Evolutionary conservation across 2,329 filamentous ascomycete genomes (phyloP), one percentile per base, ranked within the genome.

Genomic region (Sporothrix brasiliensis): DNA sequence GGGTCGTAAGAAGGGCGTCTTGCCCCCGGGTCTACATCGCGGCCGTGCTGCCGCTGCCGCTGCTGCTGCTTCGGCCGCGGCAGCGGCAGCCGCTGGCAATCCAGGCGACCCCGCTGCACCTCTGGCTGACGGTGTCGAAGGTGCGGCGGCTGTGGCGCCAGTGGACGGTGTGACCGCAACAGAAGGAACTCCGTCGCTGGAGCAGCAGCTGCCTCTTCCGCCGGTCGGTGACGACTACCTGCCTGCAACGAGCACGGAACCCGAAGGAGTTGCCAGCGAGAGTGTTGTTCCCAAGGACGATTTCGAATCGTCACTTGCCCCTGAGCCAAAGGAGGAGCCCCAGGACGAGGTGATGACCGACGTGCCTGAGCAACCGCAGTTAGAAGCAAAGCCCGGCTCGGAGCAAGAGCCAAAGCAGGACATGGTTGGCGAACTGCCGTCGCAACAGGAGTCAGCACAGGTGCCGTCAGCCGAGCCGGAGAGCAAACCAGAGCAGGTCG

Each of bases 1-100:
- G 49, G 92, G 92, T 9, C 88, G 93, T 73, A 94, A 91, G 84
- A 94, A 91, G 86, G 92, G 90, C 80, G 92, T 90, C 78, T 77
- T 83, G 75, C 80, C 81, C 3, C 47, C 70, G 0, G 73, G 73
- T 10, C 60, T 74, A 39, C 73, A 73, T 60, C 65, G 71, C 7
- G 72, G 70, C 54, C 58, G 70, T 3, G 71, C 69, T 7, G 68
- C 71, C 24, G 68, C 68, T 0, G 72, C 73, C 0, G 71, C 73
- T 0, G 72, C 72, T 1, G 71, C 70, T 3, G 72, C 69, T 10
- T 50, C 52, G 7, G 66, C 68, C 10, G 58, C 54, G 2, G 27
- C 71, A 92, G 44, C 60, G 13, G 41, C 44, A 19, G 47, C 30
- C 2, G 58, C 19, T 5, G 68, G 27, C 4, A 19, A 27, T 3